Percentiles rank a stretch among this genome's conserved stretches.
Conservation (phyloP, 2,329 filamentous ascomycete species). For the Amphichorda felina region DNA sequence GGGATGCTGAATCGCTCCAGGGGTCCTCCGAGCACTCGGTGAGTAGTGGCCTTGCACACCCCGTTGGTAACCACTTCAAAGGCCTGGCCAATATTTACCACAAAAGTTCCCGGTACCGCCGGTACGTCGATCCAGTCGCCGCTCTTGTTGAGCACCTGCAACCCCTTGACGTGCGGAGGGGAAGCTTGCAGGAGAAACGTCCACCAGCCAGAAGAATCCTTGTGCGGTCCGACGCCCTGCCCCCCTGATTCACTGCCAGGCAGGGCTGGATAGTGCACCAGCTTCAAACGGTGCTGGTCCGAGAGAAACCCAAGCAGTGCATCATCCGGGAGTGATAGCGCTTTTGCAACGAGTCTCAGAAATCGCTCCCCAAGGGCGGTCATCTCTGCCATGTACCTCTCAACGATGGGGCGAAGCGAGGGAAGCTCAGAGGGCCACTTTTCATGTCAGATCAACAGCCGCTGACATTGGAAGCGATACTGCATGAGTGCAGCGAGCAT, state of each 20-base stretch:
- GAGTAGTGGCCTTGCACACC: slow-evolving; percentile 38
- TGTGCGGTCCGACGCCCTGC: slow-evolving; percentile 51
- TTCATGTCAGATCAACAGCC: not conserved
- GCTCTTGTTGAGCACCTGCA: slow-evolving; percentile 36
- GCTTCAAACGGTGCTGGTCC: slow-evolving; percentile 46
- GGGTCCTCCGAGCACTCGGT: slow-evolving; percentile 24
- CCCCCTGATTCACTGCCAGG: slow-evolving; percentile 3
- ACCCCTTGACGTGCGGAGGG: slow-evolving; percentile 31
- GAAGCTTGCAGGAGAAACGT: slow-evolving; percentile 52
- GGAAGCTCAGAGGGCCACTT: slow-evolving; percentile 29
- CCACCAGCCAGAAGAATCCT: slow-evolving; percentile 52
- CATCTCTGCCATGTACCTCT: slow-evolving; percentile 38
- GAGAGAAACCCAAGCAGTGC: slow-evolving; percentile 40
- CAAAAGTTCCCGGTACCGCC: slow-evolving; percentile 33
- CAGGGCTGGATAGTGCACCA: slow-evolving; percentile 37
- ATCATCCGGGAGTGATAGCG: slow-evolving; percentile 33
- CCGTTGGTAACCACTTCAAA: slow-evolving; percentile 46
- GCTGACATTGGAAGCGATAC: no score
- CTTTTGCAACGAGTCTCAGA: slow-evolving; percentile 42
- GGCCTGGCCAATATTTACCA: slow-evolving; percentile 46
- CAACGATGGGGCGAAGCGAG: slow-evolving; percentile 21
- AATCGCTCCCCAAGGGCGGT: slow-evolving; percentile 39
- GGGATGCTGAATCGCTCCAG: slow-evolving; percentile 28
- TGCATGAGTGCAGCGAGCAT: slow-evolving; percentile 5
- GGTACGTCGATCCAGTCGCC: slow-evolving; percentile 39